Percentiles rank a stretch among this genome's conserved stretches.
phyloP scores from a whole-genome alignment of 208 protist species.

The Leishmania tarentolae region DNA sequence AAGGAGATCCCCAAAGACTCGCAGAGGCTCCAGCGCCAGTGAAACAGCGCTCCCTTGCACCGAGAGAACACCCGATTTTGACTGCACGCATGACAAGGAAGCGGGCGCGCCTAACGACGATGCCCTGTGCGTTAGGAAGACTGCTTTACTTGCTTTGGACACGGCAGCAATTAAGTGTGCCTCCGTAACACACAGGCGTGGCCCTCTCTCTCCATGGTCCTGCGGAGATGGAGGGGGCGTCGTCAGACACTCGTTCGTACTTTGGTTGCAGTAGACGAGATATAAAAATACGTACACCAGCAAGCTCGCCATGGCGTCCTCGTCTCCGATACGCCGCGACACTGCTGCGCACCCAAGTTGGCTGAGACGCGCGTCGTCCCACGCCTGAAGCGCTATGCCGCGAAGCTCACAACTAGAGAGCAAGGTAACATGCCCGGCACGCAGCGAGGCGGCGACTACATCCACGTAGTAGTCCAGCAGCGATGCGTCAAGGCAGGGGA shows the following conservation, averaged over 20 bases:
- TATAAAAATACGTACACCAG: conserved; percentile 29
- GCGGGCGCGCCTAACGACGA: neutral
- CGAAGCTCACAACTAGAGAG: conserved; percentile 26
- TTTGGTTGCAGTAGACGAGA: conserved; percentile 5
- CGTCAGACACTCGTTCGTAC: neutral
- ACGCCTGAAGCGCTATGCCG: conserved; percentile 8
- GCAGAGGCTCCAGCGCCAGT: conserved; percentile 1
- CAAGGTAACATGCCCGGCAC: neutral
- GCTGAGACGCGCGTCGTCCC: conserved; percentile 11
- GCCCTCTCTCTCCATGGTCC: too few relatives aligned
- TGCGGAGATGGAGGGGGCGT: neutral
- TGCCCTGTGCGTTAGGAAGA: neutral
- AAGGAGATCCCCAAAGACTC: conserved; percentile 13
- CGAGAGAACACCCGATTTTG: conserved; percentile 5
- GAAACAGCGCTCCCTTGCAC: neutral
- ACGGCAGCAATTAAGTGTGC: neutral
- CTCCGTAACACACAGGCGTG: neutral
- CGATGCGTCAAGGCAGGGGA: conserved; percentile 47
- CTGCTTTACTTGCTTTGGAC: conserved; percentile 1
- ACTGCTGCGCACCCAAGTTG: conserved; percentile 10
- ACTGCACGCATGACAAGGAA: neutral
- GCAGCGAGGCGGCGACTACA: conserved; percentile 32
- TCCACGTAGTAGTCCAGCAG: conserved; percentile 71
- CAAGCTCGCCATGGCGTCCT: conserved; percentile 23
- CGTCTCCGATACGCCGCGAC: conserved; percentile 1